phyloP scores from a whole-genome alignment of 2,329 filamentous ascomycete species.

The Pseudocercospora macadamiae region DNA sequence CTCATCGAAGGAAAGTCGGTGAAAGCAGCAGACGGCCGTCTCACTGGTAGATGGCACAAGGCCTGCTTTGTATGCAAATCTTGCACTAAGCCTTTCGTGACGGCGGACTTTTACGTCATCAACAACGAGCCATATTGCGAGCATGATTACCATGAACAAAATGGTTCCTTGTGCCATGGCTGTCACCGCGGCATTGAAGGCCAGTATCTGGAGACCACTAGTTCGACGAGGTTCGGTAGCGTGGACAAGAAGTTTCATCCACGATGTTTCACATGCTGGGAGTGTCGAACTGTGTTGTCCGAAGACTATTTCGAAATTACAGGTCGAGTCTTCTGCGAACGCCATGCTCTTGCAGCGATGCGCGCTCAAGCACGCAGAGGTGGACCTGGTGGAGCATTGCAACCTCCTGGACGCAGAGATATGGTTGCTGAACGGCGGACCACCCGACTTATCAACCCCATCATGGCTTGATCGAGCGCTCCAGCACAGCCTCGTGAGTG shows the following conservation, averaged over 20 bases:
- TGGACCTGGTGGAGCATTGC: conserved; percentile 16
- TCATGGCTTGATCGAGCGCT: conserved; percentile 30
- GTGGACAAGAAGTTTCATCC: conserved; percentile 79
- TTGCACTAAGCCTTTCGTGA: conserved; percentile 79
- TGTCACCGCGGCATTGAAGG: conserved; percentile 91
- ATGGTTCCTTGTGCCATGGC: conserved; percentile 78
- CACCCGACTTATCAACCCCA: conserved; percentile 38
- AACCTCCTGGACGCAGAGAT: conserved; percentile 25
- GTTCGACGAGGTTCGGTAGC: conserved; percentile 47
- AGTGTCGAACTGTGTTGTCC: conserved; percentile 72
- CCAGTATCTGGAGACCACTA: conserved; percentile 78
- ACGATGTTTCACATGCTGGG: conserved; percentile 79
- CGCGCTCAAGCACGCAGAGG: conserved; percentile 31
- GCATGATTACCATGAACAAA: conserved; percentile 88
- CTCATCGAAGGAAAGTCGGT: conserved; percentile 88
- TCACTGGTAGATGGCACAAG: conserved; percentile 94
- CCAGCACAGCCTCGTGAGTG: background rate
- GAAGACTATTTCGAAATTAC: conserved; percentile 92
- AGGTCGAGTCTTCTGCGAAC: conserved; percentile 80
- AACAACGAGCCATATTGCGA: conserved; percentile 87
- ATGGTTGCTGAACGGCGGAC: conserved; percentile 39
- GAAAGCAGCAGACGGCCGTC: conserved; percentile 86
- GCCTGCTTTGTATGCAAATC: conserved; percentile 90
- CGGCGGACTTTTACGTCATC: conserved; percentile 89
- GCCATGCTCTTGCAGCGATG: conserved; percentile 67